Percentiles rank a stretch among this genome's conserved stretches.
Evolutionary conservation across 345 rosid species (phyloP).

Genomic region (Euphorbia tirucalli): DNA sequence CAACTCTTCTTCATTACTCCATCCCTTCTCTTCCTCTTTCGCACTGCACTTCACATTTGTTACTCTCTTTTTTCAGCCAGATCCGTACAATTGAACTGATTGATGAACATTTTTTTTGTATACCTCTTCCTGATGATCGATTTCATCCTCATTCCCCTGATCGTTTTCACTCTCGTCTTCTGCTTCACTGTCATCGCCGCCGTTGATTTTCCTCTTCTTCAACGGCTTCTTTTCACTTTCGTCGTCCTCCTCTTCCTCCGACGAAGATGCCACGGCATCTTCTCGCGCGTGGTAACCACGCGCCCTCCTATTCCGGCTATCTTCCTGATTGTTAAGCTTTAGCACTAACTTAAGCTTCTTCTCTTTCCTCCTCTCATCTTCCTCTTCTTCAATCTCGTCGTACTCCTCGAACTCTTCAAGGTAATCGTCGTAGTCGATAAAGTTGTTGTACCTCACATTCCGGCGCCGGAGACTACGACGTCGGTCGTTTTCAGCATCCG

Average conservation of each 20-base stretch:
- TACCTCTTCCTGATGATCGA: slow-evolving; percentile 27
- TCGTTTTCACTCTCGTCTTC: slow-evolving; percentile 36
- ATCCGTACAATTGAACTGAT: slow-evolving; percentile 1
- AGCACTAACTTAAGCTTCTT: slow-evolving; percentile 77
- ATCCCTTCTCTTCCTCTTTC: not conserved
- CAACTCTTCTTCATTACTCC: slow-evolving; percentile 2
- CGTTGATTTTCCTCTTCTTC: slow-evolving; percentile 49
- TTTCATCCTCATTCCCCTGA: slow-evolving; percentile 36
- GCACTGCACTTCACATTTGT: slow-evolving; percentile 11
- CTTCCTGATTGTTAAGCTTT: slow-evolving; percentile 56
- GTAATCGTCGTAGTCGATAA: slow-evolving; percentile 74
- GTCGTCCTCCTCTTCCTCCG: slow-evolving; percentile 37
- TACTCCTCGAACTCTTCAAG: slow-evolving; percentile 49
- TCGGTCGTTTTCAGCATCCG: slow-evolving; percentile 34
- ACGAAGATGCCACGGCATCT: slow-evolving; percentile 14
- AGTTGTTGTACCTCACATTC: slow-evolving; percentile 68
- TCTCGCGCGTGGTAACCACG: slow-evolving; percentile 32
- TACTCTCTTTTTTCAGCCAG: not conserved
- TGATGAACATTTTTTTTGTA: not conserved
- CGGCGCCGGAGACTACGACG: slow-evolving; percentile 73
- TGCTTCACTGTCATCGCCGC: slow-evolving; percentile 33
- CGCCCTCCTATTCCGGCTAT: slow-evolving; percentile 20
- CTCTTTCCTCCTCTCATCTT: slow-evolving; percentile 52
- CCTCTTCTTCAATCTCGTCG: slow-evolving; percentile 21
- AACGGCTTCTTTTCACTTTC: slow-evolving; percentile 33